These are phyloP conservation scores for Medakamo hakoo DNA, from an alignment of 139 green algal species.

Conservation along the genomic window DNA sequence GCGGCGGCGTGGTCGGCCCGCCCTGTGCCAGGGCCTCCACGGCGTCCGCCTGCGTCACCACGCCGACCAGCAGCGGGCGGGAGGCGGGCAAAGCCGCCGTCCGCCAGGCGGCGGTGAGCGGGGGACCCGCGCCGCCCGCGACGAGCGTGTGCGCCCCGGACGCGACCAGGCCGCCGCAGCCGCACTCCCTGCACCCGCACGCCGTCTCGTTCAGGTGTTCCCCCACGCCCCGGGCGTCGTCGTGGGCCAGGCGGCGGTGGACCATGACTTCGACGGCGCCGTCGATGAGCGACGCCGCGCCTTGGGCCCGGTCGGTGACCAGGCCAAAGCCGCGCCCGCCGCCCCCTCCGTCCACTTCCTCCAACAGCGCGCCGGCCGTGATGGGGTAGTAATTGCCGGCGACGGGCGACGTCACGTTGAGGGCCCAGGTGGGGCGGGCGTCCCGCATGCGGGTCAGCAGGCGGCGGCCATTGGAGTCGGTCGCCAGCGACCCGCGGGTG, in stretches of 20 bases:
- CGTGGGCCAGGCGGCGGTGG: slow-evolving; percentile 28
- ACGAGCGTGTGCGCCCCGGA: slow-evolving; percentile 9
- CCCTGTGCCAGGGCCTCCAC: slow-evolving; percentile 4
- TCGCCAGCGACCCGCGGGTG: slow-evolving; percentile 27
- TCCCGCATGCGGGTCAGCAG: slow-evolving; percentile 35
- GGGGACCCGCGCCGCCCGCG: slow-evolving; percentile 1
- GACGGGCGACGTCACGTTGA: slow-evolving; percentile 32
- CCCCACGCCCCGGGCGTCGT: slow-evolving; percentile 47
- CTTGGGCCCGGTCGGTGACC: slow-evolving; percentile 48
- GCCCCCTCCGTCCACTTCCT: slow-evolving; percentile 6
- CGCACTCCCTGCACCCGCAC: slow-evolving; percentile 36
- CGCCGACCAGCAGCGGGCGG: slow-evolving; percentile 2
- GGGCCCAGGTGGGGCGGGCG: slow-evolving; percentile 36
- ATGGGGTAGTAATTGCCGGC: slow-evolving; percentile 66
- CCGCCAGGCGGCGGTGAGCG: neutral
- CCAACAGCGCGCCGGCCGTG: slow-evolving; percentile 34
- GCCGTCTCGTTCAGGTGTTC: slow-evolving; percentile 59
- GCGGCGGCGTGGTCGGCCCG: too few species aligned
- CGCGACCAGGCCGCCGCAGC: slow-evolving; percentile 20
- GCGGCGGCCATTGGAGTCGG: slow-evolving; percentile 54
- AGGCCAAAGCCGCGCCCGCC: slow-evolving; percentile 13
- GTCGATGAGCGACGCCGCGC: slow-evolving; percentile 19
- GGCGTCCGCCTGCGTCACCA: slow-evolving; percentile 4
- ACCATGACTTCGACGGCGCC: slow-evolving; percentile 46
- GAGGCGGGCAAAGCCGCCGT: neutral